Conservation (phyloP, 2,329 filamentous ascomycete species). For the Claviceps spartinae region DNA sequence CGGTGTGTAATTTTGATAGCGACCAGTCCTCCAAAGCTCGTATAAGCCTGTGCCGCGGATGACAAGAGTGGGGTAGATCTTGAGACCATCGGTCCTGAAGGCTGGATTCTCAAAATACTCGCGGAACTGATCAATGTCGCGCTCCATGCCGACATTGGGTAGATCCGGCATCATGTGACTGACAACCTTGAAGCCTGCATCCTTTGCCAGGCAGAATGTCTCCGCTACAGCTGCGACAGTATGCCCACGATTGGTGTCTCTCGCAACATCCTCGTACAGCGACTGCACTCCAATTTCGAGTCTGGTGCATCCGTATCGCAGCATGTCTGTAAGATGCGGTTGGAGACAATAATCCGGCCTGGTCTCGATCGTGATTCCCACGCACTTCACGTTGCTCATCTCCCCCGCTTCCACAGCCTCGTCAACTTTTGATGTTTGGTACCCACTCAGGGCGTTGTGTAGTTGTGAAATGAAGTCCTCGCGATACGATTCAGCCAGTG, state of each 20-base stretch:
- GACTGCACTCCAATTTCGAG: slow-evolving; percentile 93
- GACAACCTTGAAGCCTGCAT: slow-evolving; percentile 96
- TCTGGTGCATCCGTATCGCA: slow-evolving; percentile 92
- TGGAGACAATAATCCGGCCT: slow-evolving; percentile 93
- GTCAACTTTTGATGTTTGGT: slow-evolving; percentile 86
- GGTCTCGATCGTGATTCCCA: slow-evolving; percentile 97
- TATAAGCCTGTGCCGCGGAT: slow-evolving; percentile 94
- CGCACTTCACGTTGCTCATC: slow-evolving; percentile 95
- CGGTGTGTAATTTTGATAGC: slow-evolving; percentile 97
- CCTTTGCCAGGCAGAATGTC: slow-evolving; percentile 94
- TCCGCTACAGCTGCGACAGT: slow-evolving; percentile 91
- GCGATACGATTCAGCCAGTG: slow-evolving; percentile 72
- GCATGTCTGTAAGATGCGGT: slow-evolving; percentile 89
- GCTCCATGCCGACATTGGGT: slow-evolving; percentile 96
- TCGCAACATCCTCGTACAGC: slow-evolving; percentile 93
- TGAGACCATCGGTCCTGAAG: slow-evolving; percentile 91
- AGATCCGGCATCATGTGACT: slow-evolving; percentile 99
- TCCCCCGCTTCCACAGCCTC: slow-evolving; percentile 89
- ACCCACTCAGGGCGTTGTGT: slow-evolving; percentile 92
- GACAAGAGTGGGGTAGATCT: slow-evolving; percentile 95
- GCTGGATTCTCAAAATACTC: slow-evolving; percentile 97
- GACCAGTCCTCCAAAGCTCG: slow-evolving; percentile 90
- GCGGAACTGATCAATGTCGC: slow-evolving; percentile 89
- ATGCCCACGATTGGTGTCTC: slow-evolving; percentile 93
- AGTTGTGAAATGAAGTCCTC: slow-evolving; percentile 91